phyloP scores from a whole-genome alignment of 164 flowering plant species.

The Magnolia sinica region DNA sequence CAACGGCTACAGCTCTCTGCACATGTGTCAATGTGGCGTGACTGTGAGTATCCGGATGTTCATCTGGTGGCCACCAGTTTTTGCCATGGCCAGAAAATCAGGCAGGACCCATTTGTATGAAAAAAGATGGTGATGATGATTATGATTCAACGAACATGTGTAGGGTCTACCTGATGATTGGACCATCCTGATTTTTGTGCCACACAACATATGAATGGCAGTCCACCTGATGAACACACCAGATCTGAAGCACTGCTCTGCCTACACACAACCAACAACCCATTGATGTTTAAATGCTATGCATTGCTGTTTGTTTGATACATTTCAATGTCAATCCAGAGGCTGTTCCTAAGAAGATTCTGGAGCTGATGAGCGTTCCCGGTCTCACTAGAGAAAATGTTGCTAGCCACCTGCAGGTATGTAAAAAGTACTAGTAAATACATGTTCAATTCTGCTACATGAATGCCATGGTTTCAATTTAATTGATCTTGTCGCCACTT shows the following conservation, averaged over 20 bases:
- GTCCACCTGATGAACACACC: not conserved
- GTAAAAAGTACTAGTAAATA: not conserved
- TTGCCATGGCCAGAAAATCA: not conserved
- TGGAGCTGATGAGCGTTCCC: slow-evolving; percentile 94
- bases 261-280: not conserved
- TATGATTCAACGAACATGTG: not conserved
- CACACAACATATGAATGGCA: not conserved
- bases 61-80: not conserved
- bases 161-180: too few species aligned
- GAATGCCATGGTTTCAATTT: not conserved
- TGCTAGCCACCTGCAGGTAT: slow-evolving; percentile 97
- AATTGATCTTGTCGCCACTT: not conserved
- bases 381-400: slow-evolving; percentile 97
- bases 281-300: not conserved
- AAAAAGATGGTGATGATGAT: not conserved
- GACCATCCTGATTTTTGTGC: not conserved
- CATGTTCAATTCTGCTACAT: not conserved
- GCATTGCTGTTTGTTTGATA: not conserved
- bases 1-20: not conserved
- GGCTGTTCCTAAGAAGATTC: slow-evolving; percentile 96
- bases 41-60: not conserved
- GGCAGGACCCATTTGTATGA: not conserved
- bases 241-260: not conserved
- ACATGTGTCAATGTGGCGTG: not conserved
- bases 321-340: slow-evolving; percentile 40